Conservation (phyloP, 805 yeast genomes). For the Myxozyma mucilagina region DNA sequence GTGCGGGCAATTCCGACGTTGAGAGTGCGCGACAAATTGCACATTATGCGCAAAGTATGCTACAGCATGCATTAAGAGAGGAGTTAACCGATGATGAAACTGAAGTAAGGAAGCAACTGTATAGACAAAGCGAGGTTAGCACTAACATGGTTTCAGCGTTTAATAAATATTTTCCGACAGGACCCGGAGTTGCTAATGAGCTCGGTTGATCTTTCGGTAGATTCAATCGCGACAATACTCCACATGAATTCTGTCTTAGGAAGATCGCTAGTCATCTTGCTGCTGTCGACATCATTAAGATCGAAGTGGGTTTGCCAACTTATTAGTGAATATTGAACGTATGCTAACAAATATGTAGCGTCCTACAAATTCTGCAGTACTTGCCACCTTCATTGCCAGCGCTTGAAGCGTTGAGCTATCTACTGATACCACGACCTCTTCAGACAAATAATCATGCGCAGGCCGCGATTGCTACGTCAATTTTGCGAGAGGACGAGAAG, state of each 20-base stretch:
- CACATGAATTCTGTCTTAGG: conserved; percentile 16
- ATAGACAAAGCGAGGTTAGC: background rate
- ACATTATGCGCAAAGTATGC: background rate
- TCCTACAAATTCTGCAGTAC: conserved; percentile 19
- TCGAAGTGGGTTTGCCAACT: conserved; percentile 8
- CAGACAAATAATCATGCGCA: background rate
- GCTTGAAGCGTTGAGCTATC: conserved; percentile 20
- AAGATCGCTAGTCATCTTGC: conserved; percentile 15
- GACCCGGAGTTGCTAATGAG: conserved; percentile 16
- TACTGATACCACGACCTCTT: conserved; percentile 1
- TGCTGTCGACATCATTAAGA: conserved; percentile 17
- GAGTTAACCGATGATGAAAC: conserved; percentile 15
- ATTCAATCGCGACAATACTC: conserved; percentile 19
- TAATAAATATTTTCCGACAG: conserved; percentile 3
- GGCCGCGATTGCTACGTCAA: background rate
- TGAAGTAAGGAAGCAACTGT: conserved; percentile 6
- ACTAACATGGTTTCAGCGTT: background rate
- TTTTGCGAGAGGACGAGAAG: conserved; percentile 20
- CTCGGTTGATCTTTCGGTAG: conserved; percentile 19
- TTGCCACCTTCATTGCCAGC: conserved; percentile 25
- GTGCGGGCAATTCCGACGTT: background rate
- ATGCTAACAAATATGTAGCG: conserved; percentile 7
- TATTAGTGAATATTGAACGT: background rate
- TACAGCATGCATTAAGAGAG: conserved; percentile 8
- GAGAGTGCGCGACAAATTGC: background rate